phyloP scores from a whole-genome alignment of 345 rosid genomes.

The Viola odorata region DNA sequence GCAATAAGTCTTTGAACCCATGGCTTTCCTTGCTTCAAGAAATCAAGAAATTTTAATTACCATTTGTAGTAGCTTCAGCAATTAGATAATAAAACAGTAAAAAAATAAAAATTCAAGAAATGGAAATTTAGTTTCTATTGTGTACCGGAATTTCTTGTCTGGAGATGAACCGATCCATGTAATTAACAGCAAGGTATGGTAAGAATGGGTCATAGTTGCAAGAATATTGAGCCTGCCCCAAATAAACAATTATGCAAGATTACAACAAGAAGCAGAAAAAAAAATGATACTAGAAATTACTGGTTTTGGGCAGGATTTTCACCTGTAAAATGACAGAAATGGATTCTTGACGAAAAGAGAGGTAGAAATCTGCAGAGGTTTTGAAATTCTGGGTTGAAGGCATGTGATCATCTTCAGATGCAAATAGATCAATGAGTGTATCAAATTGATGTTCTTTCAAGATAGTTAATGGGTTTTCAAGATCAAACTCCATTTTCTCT shows the following conservation, averaged over 20 bases:
- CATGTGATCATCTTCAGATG: slow-evolving; percentile 41
- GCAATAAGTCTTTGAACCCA: slow-evolving; percentile 38
- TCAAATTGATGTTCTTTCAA: slow-evolving; percentile 16
- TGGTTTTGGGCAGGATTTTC: neutral
- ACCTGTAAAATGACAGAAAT: slow-evolving; percentile 39
- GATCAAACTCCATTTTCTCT: slow-evolving; percentile 33
- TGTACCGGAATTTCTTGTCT: slow-evolving; percentile 34
- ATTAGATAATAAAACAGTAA: neutral
- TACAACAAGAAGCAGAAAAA: neutral
- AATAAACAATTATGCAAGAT: neutral
- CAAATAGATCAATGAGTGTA: slow-evolving; percentile 26
- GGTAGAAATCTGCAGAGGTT: slow-evolving; percentile 12
- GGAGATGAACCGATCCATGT: slow-evolving; percentile 49
- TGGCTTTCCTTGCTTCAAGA: slow-evolving; percentile 37
- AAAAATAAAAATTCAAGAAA: neutral
- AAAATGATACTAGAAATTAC: neutral
- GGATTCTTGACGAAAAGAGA: slow-evolving; percentile 40
- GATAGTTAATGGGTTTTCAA: slow-evolving; percentile 41
- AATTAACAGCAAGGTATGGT: slow-evolving; percentile 43
- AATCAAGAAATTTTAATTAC: neutral
- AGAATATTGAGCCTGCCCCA: slow-evolving; percentile 16
- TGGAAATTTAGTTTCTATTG: neutral
- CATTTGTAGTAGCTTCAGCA: neutral
- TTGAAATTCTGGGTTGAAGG: slow-evolving; percentile 24
- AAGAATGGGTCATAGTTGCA: slow-evolving; percentile 30